phyloP scores from a whole-genome alignment of 164 flowering plant species.

The Platanus orientalis region DNA sequence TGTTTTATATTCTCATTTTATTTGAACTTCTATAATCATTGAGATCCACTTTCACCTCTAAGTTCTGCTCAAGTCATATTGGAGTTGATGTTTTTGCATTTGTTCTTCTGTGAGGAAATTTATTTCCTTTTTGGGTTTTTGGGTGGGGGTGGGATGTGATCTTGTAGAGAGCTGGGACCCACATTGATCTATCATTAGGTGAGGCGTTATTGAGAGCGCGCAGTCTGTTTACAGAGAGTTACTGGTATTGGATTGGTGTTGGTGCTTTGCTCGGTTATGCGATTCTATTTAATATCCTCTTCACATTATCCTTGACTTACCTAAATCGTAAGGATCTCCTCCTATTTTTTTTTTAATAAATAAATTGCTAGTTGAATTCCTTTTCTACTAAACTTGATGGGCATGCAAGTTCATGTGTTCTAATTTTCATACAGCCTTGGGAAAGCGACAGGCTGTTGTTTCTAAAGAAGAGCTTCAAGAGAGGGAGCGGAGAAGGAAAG shows the following conservation, averaged over 20 bases:
- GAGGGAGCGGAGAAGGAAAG: slow-evolving; percentile 48
- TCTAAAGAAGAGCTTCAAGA: slow-evolving; percentile 71
- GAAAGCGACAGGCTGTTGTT: slow-evolving; percentile 73
- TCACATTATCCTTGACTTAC: slow-evolving; percentile 64
- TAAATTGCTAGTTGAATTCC: not conserved
- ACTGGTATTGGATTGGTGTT: slow-evolving; percentile 98
- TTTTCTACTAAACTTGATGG: not conserved
- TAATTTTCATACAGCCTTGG: slow-evolving; percentile 54
- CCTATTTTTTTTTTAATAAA: not conserved
- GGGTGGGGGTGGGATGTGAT: not conserved
- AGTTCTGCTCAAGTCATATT: too few species aligned
- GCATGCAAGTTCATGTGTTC: slow-evolving; percentile 3
- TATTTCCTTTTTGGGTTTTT: not conserved
- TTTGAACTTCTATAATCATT: too few species aligned
- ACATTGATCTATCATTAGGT: slow-evolving; percentile 46
- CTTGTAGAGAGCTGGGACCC: slow-evolving; percentile 46
- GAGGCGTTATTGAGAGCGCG: slow-evolving; percentile 55
- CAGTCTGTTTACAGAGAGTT: slow-evolving; percentile 64
- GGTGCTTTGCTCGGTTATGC: slow-evolving; percentile 86
- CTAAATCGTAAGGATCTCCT: slow-evolving; percentile 74
- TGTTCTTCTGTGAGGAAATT: not conserved
- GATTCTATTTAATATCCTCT: slow-evolving; percentile 63
- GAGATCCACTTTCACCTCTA: too few species aligned
- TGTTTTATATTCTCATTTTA: not conserved
- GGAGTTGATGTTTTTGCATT: not conserved